Percentiles rank a stretch among this genome's conserved stretches.
Conservation (phyloP, 306 rosid species). For the Casuarina cunninghamiana region DNA sequence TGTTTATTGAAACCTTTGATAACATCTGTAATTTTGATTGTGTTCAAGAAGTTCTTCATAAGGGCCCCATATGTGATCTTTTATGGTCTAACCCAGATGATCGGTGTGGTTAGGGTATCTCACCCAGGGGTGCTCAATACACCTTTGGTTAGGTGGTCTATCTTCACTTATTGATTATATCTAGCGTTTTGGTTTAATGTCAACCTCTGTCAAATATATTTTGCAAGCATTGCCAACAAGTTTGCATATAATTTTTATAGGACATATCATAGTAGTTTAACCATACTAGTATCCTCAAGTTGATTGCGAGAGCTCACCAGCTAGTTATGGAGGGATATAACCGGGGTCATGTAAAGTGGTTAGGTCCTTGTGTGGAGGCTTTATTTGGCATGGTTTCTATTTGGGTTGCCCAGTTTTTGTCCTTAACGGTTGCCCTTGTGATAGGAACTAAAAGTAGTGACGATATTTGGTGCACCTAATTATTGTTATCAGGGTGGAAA, state of each 20-base stretch:
- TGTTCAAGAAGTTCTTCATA: slow-evolving; percentile 99
- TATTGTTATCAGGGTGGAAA: slow-evolving; percentile 97
- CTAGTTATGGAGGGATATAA: slow-evolving; percentile 98
- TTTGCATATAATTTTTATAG: slow-evolving; percentile 33
- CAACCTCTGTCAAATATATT: background rate
- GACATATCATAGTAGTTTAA: slow-evolving; percentile 97
- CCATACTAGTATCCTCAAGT: slow-evolving; percentile 85
- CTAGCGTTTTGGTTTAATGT: background rate
- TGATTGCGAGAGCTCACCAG: slow-evolving; percentile 99
- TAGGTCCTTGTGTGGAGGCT: slow-evolving; percentile 1
- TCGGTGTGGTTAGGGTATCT: slow-evolving; percentile 97
- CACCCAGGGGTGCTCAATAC: slow-evolving; percentile 97
- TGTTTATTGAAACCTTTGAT: slow-evolving; percentile 93
- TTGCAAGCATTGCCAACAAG: background rate
- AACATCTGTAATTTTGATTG: slow-evolving; percentile 90
- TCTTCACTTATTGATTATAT: background rate
- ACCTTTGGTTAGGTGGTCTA: slow-evolving; percentile 86
- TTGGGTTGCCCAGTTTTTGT: slow-evolving; percentile 10
- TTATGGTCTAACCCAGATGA: slow-evolving; percentile 98
- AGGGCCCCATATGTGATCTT: slow-evolving; percentile 98
- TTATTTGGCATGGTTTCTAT: slow-evolving; percentile 7
- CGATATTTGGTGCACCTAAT: slow-evolving; percentile 94
- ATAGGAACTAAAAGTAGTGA: slow-evolving; percentile 97
- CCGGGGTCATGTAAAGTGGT: slow-evolving; percentile 82
- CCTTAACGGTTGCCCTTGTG: slow-evolving; percentile 12